These are phyloP conservation scores for Xylaria sp. DNA, from an alignment of 2,329 filamentous ascomycete species.

Conservation along the genomic window DNA sequence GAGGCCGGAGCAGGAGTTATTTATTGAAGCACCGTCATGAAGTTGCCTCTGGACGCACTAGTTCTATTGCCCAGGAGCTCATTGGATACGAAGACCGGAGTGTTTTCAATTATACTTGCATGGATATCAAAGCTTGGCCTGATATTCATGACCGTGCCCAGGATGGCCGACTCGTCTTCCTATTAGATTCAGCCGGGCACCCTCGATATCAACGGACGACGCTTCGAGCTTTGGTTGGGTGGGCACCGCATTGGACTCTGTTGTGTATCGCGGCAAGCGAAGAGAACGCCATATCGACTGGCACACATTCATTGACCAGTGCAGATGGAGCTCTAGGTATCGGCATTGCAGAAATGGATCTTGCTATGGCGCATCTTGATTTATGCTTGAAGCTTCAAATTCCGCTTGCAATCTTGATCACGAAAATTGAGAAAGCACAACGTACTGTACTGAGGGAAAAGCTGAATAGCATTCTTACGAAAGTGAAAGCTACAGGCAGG, in stretches of 20 bases:
- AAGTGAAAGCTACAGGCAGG: slow-evolving; percentile 79
- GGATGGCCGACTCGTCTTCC: slow-evolving; percentile 80
- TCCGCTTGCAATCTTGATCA: slow-evolving; percentile 84
- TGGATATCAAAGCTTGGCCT: slow-evolving; percentile 90
- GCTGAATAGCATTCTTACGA: slow-evolving; percentile 77
- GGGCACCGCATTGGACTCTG: slow-evolving; percentile 93
- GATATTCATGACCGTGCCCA: slow-evolving; percentile 87
- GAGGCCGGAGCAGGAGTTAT: slow-evolving; percentile 88
- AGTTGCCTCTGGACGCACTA: slow-evolving; percentile 89
- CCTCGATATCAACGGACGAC: slow-evolving; percentile 90
- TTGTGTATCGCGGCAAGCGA: slow-evolving; percentile 88
- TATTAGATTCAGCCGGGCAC: slow-evolving; percentile 92
- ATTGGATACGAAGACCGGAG: slow-evolving; percentile 76
- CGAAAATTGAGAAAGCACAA: slow-evolving; percentile 88
- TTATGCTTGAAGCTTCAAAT: slow-evolving; percentile 83
- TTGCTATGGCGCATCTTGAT: slow-evolving; percentile 82
- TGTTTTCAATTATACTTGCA: slow-evolving; percentile 85
- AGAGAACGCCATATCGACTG: slow-evolving; percentile 57
- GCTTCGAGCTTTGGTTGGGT: slow-evolving; percentile 88
- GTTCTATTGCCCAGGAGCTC: slow-evolving; percentile 92
- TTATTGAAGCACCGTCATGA: slow-evolving; percentile 94
- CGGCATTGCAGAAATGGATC: slow-evolving; percentile 69
- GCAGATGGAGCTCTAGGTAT: slow-evolving; percentile 62
- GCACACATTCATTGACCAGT: slow-evolving; percentile 57
- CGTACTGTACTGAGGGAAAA: slow-evolving; percentile 75